Evolutionary conservation across 2,329 filamentous ascomycete species (phyloP), one percentile per base, ranked within the genome.

Genomic region (Onygenales sp.): DNA sequence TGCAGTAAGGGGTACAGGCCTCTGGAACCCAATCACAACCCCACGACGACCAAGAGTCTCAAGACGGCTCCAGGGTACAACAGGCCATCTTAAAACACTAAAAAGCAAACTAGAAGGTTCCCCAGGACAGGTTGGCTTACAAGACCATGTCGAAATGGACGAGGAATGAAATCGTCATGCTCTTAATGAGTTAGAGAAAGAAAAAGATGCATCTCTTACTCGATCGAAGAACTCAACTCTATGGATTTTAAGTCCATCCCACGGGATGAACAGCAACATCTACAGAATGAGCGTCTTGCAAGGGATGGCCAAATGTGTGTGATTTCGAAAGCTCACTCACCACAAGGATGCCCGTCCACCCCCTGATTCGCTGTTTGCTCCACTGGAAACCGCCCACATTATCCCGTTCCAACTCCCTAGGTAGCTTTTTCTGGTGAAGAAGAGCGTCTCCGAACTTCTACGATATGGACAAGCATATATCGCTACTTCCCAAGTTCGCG

Each of bases 381-480:
- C 42, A 31, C 9, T 44, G 17, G 17, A 44, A 44, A 44, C 2
- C 21, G 21, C 42, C 42, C 42, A 44, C 42, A 13, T 44, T 27
- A 27, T 44, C 17, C 21, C 42, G 7, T 44, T 44, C 42, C 17
- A 17, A 17, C 17, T 31, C 9, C 9, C 42, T 44, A 11, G 42
- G 21, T 44, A 31, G 42, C 42, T 44, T 44, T 44, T n/a, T n/a
- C 42, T 8, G 9, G 2, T 7, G 42, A 44, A 31, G 42, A 27
- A 44, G 42, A 44, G 42, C 21, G 42, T 44, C 42, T 44, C 42
- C 17, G 21, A 44, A 11, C 42, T 44, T 48, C 45, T 39, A 36
- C n/a, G n/a, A 48, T 48, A 48, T 48, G 45, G 32, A 36, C 32
- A 48, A 39, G 6, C 45, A 36, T 48, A 34, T 48, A 48, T 48